Percentiles rank a stretch among this genome's conserved stretches.
These are phyloP conservation scores for Candida caryicola DNA, from an alignment of 805 yeast genomes.

Conservation along the genomic window DNA sequence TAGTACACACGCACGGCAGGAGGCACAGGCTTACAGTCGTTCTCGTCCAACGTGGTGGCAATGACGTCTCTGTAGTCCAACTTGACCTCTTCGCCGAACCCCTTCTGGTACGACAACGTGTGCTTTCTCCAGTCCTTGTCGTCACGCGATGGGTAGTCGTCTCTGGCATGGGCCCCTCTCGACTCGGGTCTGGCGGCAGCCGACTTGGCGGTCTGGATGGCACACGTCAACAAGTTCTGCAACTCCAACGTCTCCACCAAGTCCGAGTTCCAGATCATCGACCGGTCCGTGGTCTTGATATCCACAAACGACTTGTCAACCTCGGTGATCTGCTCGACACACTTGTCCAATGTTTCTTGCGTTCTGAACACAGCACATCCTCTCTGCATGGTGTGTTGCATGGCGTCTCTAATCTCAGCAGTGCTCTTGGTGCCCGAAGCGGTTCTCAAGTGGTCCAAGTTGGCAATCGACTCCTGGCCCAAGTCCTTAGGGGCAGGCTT, in stretches of 20 bases:
- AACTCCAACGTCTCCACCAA: constrained; percentile 93
- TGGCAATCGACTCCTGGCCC: constrained; percentile 86
- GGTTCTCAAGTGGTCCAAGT: constrained; percentile 83
- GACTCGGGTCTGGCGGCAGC: constrained; percentile 97
- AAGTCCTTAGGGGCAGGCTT: constrained; percentile 78
- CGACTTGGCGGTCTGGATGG: constrained; percentile 89
- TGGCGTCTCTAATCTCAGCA: constrained; percentile 81
- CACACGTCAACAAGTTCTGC: constrained; percentile 95
- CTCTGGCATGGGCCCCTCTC: constrained; percentile 99
- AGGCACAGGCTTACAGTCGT: constrained; percentile 93
- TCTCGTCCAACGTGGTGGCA: constrained; percentile 79
- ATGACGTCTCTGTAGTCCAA: constrained; percentile 87
- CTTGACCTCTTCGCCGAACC: constrained; percentile 64
- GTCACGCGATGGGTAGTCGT: constrained; percentile 94
- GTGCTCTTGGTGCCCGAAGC: constrained; percentile 82
- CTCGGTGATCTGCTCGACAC: constrained; percentile 73
- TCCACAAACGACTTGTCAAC: constrained; percentile 74
- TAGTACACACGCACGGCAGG: constrained; percentile 95
- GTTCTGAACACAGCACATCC: constrained; percentile 97
- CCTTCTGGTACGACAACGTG: constrained; percentile 85
- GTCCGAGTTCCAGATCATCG: constrained; percentile 99
- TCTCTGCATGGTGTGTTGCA: constrained; percentile 95
- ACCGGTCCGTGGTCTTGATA: constrained; percentile 88
- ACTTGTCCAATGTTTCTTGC: constrained; percentile 86
- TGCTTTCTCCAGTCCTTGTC: constrained; percentile 98